These are phyloP conservation scores for Carex parvula DNA, from an alignment of 176 grass and related monocot species.

Conservation along the genomic window DNA sequence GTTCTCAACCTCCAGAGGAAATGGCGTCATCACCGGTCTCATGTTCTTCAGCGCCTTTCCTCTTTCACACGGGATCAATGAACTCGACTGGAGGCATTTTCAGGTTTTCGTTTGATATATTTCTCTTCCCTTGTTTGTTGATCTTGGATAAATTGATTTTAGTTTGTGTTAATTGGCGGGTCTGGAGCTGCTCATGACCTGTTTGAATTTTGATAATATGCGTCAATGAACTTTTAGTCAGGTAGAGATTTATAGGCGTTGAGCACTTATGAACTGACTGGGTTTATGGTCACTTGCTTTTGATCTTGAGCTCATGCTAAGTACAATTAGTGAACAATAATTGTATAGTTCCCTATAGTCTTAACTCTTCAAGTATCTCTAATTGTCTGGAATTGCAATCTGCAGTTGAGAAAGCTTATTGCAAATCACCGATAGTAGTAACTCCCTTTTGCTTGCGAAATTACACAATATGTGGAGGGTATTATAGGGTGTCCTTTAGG, in stretches of 20 bases:
- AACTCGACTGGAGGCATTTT: conserved; percentile 56
- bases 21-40: conserved; percentile 64
- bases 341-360: not conserved
- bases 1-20: conserved; percentile 37
- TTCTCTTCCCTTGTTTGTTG: not conserved
- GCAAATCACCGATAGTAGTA: not conserved
- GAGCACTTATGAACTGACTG: not conserved
- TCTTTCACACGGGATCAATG: conserved; percentile 66
- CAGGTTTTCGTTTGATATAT: conserved; percentile 33
- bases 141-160: not conserved
- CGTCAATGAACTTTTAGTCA: not conserved
- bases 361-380: not conserved
- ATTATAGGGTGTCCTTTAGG: not conserved
- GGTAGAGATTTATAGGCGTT: not conserved
- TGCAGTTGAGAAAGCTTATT: not conserved
- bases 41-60: conserved; percentile 59
- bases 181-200: not conserved
- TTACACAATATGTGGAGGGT: not conserved
- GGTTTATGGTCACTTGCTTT: not conserved
- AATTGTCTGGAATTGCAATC: not conserved
- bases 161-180: not conserved
- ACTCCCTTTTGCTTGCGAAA: not conserved
- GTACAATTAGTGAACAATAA: no score
- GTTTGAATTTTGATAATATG: conserved; percentile 41
- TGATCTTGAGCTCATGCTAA: no score